phyloP scores from a whole-genome alignment of 495 filamentous ascomycete species.

The Hypomontagnella monticulosa region DNA sequence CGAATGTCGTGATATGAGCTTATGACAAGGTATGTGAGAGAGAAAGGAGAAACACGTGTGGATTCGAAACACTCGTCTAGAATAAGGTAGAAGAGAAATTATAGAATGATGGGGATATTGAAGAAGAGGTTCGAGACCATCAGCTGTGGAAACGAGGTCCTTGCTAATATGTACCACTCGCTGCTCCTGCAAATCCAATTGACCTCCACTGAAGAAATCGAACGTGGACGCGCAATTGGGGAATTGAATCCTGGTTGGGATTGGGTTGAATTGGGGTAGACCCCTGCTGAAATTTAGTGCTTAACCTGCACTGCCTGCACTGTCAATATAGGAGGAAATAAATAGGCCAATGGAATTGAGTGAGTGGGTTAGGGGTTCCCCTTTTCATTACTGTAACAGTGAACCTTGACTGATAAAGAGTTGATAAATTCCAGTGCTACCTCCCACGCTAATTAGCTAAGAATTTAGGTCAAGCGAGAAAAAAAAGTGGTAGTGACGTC shows the following conservation, averaged over 20 bases:
- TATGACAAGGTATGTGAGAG: not conserved
- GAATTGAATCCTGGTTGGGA: constrained; percentile 4
- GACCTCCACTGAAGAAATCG: constrained; percentile 12
- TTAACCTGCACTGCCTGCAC: not conserved
- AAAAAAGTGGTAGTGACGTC: constrained; percentile 19
- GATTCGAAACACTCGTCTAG: not conserved
- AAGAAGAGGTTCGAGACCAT: not conserved
- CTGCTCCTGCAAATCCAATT: not conserved
- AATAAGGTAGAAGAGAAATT: constrained; percentile 4
- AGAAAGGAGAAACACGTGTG: too few relatives aligned
- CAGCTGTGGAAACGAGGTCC: too few relatives aligned
- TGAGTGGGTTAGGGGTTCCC: not conserved
- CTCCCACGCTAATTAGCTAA: constrained; percentile 8
- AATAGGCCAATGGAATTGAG: constrained; percentile 12
- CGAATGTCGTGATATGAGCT: too few relatives aligned
- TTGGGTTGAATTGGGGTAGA: constrained; percentile 3
- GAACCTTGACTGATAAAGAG: not conserved
- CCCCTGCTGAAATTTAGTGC: constrained; percentile 7
- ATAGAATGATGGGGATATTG: not conserved
- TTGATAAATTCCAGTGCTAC: not conserved
- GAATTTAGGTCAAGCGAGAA: not conserved
- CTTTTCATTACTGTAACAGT: constrained; percentile 10
- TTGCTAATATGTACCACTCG: too few relatives aligned
- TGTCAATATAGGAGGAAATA: constrained; percentile 2
- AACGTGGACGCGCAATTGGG: constrained; percentile 20